phyloP scores from a whole-genome alignment of 2,329 filamentous ascomycete genomes.

The Coniochaeta pulveracea region DNA sequence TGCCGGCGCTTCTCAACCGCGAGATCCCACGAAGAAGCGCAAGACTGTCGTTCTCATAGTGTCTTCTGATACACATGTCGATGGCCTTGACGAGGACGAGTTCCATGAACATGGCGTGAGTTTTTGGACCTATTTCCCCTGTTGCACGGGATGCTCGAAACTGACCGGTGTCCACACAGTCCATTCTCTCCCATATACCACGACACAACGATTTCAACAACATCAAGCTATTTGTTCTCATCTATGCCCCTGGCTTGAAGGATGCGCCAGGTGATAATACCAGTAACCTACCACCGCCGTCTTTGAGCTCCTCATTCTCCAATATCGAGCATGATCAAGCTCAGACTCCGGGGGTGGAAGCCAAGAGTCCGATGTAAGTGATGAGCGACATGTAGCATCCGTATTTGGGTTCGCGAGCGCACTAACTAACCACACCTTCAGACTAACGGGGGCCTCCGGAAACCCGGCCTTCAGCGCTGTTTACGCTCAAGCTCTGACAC shows the following conservation, averaged over 20 bases:
- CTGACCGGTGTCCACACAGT: constrained; percentile 37
- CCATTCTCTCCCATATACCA: constrained; percentile 81
- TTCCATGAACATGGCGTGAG: constrained; percentile 75
- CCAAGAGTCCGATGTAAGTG: constrained; percentile 44
- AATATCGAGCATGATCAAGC: constrained; percentile 70
- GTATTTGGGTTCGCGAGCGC: constrained; percentile 7
- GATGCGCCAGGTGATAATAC: constrained; percentile 45
- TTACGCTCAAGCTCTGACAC: constrained; percentile 63
- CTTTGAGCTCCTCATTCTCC: constrained; percentile 70
- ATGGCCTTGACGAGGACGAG: constrained; percentile 45
- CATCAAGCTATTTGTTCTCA: constrained; percentile 74
- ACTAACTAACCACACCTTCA: constrained; percentile 29
- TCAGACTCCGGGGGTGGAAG: constrained; percentile 54
- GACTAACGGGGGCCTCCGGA: constrained; percentile 31
- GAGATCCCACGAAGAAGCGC: constrained; percentile 35
- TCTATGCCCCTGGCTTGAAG: constrained; percentile 75
- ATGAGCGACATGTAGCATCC: neutral
- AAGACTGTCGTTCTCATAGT: constrained; percentile 84
- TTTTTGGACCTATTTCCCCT: constrained; percentile 8
- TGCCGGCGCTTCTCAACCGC: constrained; percentile 17
- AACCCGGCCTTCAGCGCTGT: constrained; percentile 64
- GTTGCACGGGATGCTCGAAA: constrained; percentile 1
- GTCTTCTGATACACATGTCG: constrained; percentile 59
- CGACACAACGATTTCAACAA: constrained; percentile 61
- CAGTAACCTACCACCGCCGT: constrained; percentile 50